Base-by-base conservation (phyloP, 352 stramenopile genomes). In the Phytopythium oedochilum region DNA sequence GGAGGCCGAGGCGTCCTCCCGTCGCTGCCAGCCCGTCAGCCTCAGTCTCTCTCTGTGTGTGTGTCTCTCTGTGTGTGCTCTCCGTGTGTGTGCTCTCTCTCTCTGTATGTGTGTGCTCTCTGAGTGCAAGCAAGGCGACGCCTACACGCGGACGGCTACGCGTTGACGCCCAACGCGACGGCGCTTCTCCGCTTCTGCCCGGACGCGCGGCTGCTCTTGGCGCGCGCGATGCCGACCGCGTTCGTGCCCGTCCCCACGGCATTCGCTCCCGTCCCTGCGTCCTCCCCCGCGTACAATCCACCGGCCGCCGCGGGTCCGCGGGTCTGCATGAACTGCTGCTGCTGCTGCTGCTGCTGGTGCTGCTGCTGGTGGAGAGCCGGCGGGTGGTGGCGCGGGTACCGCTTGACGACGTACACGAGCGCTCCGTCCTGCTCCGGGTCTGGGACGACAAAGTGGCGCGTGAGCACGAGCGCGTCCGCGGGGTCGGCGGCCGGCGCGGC, bases 141-240 rank as follows among this genome's bases (percentile, higher is more conserved):
- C n/a, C n/a, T n/a, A n/a, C n/a, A n/a, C n/a, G n/a, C n/a, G n/a
- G n/a, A n/a, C n/a, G 8, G 25, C 43, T 50, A 34, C 42, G 84
- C 84, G 66, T 94, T 94, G 49, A 94, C 84, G 43, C 82, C 84
- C 9, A 94, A 68, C 38, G 84, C 82, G 34, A 91, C 79, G 18
- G 80, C 83, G 53, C 78, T 88, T 59, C 82, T 81, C 43, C 82
- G 75, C 66, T 94, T 94, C 57, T 89, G 82, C 7, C 80, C 78
- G 0, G 83, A 88, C 42, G 77, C 71, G 26, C 81, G 75, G 59
- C 55, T 71, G 44, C 69, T 70, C 59, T 74, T 79, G 48, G 71
- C 83, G 59, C 73, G 79, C 28, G 68, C 72, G 29, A 83, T 75
- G 17, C 74, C 73, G n/a, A n/a, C n/a, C n/a, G n/a, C n/a, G n/a